Conservation (phyloP, 805 yeast genomes). For the Priceomyces castillae region DNA sequence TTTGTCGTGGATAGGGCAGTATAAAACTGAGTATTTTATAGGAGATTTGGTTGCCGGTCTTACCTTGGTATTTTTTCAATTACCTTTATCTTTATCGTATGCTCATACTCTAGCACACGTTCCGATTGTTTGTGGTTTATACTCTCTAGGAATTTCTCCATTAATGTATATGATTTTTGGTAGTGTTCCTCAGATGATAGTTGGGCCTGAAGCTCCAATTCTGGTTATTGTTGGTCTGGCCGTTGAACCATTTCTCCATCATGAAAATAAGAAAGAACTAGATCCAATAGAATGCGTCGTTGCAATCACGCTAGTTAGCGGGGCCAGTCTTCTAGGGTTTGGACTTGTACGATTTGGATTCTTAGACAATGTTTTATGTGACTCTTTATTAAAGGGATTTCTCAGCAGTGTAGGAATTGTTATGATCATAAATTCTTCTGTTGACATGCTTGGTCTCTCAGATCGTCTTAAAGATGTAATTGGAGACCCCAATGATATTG, state of each 20-base stretch:
- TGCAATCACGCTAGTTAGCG: constrained; percentile 71
- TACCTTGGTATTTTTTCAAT: constrained; percentile 85
- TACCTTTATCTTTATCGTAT: constrained; percentile 66
- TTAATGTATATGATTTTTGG: constrained; percentile 41
- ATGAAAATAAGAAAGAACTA: constrained; percentile 28
- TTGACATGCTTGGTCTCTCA: constrained; percentile 69
- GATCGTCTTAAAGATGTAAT: constrained; percentile 39
- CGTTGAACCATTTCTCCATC: constrained; percentile 42
- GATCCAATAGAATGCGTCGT: constrained; percentile 56
- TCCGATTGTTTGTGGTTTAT: constrained; percentile 39
- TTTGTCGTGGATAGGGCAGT: constrained; percentile 62
- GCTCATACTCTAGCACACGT: constrained; percentile 43
- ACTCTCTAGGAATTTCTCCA: constrained; percentile 39
- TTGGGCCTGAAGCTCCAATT: constrained; percentile 47
- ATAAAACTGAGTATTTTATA: constrained; percentile 37
- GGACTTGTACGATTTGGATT: constrained; percentile 87
- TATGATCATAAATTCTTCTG: constrained; percentile 57
- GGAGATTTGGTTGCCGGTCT: constrained; percentile 81
- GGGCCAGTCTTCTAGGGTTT: constrained; percentile 64
- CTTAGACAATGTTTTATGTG: constrained; percentile 42
- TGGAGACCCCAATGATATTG: constrained; percentile 30
- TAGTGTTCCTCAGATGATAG: constrained; percentile 46
- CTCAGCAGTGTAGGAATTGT: constrained; percentile 45
- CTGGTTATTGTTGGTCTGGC: constrained; percentile 47
- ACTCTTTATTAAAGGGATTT: constrained; percentile 41